Evolutionary conservation across 345 rosid genomes (phyloP).

Genomic region (Boechera divaricarpa): DNA sequence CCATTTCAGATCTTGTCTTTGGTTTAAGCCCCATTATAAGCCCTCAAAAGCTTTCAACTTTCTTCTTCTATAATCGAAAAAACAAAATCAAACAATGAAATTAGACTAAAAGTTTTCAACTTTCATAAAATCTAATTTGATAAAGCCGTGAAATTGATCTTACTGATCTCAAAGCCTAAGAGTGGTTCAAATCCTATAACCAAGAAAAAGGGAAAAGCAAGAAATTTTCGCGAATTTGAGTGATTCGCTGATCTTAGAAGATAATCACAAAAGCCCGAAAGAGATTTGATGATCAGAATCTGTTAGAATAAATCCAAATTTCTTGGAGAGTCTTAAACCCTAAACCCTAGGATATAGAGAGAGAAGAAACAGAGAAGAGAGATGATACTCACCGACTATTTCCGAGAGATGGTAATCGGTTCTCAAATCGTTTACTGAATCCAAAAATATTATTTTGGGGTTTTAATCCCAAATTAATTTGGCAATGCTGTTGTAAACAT

Average conservation of each 20-base stretch:
- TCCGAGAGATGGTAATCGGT: constrained; percentile 24
- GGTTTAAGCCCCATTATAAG: constrained; percentile 43
- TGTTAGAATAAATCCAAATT: constrained; percentile 28
- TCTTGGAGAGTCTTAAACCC: constrained; percentile 40
- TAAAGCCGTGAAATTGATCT: constrained; percentile 24
- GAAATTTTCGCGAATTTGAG: background rate
- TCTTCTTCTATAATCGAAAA: constrained; percentile 1
- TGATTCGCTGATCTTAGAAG: constrained; percentile 23
- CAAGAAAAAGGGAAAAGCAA: background rate
- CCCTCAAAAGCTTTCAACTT: constrained; percentile 18
- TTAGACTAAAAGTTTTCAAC: constrained; percentile 24
- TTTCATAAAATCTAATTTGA: constrained; percentile 17
- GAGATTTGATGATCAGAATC: constrained; percentile 14
- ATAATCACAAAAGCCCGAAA: constrained; percentile 10
- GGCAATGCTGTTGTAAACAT: constrained; percentile 6
- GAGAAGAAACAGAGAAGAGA: constrained; percentile 18
- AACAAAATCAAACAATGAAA: constrained; percentile 15
- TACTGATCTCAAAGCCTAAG: constrained; percentile 12
- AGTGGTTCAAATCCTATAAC: constrained; percentile 5
- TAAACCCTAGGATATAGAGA: constrained; percentile 39
- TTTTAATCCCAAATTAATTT: constrained; percentile 14
- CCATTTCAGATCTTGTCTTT: constrained; percentile 43
- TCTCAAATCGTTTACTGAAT: constrained; percentile 15
- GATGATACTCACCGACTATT: constrained; percentile 29
- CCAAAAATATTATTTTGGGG: background rate